phyloP scores from a whole-genome alignment of 2,329 filamentous ascomycete species.

The Alternaria sp. region DNA sequence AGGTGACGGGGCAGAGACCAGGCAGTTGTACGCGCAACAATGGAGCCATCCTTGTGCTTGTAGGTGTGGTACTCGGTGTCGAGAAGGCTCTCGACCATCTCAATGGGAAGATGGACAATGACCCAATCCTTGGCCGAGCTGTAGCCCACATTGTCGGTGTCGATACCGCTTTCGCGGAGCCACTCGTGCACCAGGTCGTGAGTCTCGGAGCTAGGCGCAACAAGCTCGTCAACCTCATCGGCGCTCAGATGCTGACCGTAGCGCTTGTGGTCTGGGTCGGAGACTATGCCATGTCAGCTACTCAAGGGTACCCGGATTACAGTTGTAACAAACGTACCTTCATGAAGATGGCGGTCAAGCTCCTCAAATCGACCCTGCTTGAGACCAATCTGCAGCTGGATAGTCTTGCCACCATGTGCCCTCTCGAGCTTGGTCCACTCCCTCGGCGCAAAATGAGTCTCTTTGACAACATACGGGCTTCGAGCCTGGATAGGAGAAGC shows the following conservation, averaged over 20 bases:
- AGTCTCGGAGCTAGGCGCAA: conserved; percentile 63
- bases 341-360: conserved; percentile 63
- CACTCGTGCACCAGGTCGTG: conserved; percentile 63
- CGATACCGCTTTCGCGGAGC: conserved; percentile 63
- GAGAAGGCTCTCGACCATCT: conserved; percentile 62
- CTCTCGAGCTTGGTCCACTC: conserved; percentile 60
- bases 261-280: conserved; percentile 58
- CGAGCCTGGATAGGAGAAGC: conserved; percentile 50
- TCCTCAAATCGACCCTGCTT: conserved; percentile 65
- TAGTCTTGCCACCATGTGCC: conserved; percentile 58
- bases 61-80: conserved; percentile 60
- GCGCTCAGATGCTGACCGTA: conserved; percentile 64
- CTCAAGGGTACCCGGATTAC: too few species aligned
- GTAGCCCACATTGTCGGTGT: conserved; percentile 55
- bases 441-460: conserved; percentile 61
- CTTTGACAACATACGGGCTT: conserved; percentile 63
- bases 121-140: conserved; percentile 67
- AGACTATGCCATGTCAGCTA: conserved; percentile 23
- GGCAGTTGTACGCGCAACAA: conserved; percentile 60
- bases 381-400: conserved; percentile 66
- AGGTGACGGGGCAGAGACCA: conserved; percentile 68
- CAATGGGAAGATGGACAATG: conserved; percentile 61
- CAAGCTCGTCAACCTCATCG: conserved; percentile 62
- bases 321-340: conserved; percentile 49
- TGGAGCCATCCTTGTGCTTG: conserved; percentile 62